Percentiles rank a stretch among this genome's conserved stretches.
phyloP scores from a whole-genome alignment of 768 basidiomycete species.

The Lentinula guzmanii region DNA sequence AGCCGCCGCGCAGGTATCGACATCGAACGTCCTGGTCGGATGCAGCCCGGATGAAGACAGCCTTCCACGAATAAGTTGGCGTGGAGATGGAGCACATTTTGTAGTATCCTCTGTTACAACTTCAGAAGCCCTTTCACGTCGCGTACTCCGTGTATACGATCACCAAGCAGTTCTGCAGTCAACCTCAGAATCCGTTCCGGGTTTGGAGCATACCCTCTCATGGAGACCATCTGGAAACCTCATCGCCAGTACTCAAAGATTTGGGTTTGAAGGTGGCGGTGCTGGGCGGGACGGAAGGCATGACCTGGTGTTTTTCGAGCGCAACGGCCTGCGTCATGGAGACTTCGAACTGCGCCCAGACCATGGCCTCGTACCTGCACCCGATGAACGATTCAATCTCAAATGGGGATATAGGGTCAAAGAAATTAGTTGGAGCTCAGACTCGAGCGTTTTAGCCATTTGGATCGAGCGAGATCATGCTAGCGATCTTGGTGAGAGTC shows the following conservation, averaged over 20 bases:
- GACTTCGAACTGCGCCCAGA: constrained; percentile 63
- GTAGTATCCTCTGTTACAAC: constrained; percentile 70
- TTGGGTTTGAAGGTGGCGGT: constrained; percentile 71
- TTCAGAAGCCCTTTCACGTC: constrained; percentile 29
- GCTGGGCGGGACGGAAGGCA: constrained; percentile 62
- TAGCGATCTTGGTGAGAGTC: constrained; percentile 64
- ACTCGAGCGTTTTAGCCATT: constrained; percentile 77
- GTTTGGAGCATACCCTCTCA: constrained; percentile 69
- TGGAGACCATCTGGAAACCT: constrained; percentile 92
- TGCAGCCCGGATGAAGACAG: constrained; percentile 68
- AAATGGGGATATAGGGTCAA: constrained; percentile 68
- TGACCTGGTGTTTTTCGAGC: constrained; percentile 91
- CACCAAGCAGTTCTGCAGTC: constrained; percentile 70
- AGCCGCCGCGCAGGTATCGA: constrained; percentile 57
- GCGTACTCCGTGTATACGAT: constrained; percentile 70
- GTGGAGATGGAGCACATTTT: constrained; percentile 90
- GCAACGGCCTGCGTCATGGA: constrained; percentile 89
- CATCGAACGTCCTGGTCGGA: constrained; percentile 30
- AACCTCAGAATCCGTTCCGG: constrained; percentile 79
- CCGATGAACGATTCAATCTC: constrained; percentile 23
- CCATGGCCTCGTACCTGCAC: constrained; percentile 25
- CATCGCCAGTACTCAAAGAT: constrained; percentile 76
- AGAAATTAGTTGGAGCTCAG: constrained; percentile 82
- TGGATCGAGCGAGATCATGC: constrained; percentile 66
- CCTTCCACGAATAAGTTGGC: constrained; percentile 79